These are phyloP conservation scores for Beauveria asiatica DNA, from an alignment of 2,329 filamentous ascomycete genomes.

Conservation along the genomic window DNA sequence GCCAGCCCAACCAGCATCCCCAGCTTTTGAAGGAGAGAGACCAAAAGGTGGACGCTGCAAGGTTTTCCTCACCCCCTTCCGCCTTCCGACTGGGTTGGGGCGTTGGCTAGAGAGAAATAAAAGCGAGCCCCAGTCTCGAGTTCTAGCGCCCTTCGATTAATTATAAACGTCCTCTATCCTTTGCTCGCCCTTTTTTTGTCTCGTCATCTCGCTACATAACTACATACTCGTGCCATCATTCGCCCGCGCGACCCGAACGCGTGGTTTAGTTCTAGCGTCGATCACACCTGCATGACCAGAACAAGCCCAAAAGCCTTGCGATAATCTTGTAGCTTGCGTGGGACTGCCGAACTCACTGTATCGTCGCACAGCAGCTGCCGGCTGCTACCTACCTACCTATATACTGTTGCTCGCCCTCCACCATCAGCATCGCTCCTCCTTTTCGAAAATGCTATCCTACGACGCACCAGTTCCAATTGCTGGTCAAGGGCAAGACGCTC, in stretches of 20 bases:
- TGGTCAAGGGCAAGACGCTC: constrained; percentile 31
- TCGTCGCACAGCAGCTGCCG: background rate
- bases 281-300: constrained; percentile 9
- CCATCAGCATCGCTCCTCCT: background rate
- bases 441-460: constrained; percentile 40
- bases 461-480: constrained; percentile 37
- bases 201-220: constrained; percentile 9
- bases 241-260: constrained; percentile 10
- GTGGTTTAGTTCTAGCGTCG: constrained; percentile 11
- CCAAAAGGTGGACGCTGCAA: background rate
- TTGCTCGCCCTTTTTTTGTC: constrained; percentile 12
- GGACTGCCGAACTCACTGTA: background rate
- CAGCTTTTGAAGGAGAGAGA: constrained; percentile 2
- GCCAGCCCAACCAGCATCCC: constrained; percentile 2
- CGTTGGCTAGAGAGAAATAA: background rate
- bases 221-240: constrained; percentile 8
- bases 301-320: background rate
- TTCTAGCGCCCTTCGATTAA: constrained; percentile 6
- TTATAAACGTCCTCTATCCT: constrained; percentile 10
- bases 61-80: constrained; percentile 5
- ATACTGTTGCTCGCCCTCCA: constrained; percentile 5
- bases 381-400: background rate
- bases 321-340: background rate
- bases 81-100: background rate
- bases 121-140: constrained; percentile 3